These are phyloP conservation scores for Fusarium siculi DNA, from an alignment of 2,329 filamentous ascomycete species.

Conservation along the genomic window DNA sequence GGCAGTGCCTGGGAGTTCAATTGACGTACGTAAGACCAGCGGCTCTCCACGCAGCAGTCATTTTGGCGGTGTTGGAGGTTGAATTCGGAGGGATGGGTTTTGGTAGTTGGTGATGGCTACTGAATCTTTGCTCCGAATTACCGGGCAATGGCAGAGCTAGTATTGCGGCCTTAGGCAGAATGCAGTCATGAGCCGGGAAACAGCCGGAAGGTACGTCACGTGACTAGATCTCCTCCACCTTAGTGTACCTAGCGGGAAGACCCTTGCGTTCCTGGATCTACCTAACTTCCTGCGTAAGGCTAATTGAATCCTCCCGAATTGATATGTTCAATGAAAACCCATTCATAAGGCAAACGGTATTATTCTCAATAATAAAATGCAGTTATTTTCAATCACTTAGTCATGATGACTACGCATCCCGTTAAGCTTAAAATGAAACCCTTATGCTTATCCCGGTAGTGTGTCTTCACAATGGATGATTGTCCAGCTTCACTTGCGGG, in stretches of 20 bases:
- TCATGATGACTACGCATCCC: slow-evolving; percentile 6
- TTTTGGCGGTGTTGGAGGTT: slow-evolving; percentile 68
- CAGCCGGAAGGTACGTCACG: slow-evolving; percentile 20
- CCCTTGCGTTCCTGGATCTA: slow-evolving; percentile 5
- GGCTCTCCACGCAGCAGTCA: slow-evolving; percentile 98
- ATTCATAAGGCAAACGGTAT: background rate
- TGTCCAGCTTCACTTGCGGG: slow-evolving; percentile 15
- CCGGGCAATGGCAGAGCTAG: slow-evolving; percentile 41
- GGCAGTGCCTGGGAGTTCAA: slow-evolving; percentile 37
- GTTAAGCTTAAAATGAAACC: slow-evolving; percentile 12
- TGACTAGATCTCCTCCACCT: background rate
- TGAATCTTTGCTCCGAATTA: slow-evolving; percentile 52
- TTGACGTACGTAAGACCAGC: slow-evolving; percentile 90
- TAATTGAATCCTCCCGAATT: background rate
- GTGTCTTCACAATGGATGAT: background rate
- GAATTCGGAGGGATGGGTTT: slow-evolving; percentile 43
- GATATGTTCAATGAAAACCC: background rate
- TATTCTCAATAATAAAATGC: background rate
- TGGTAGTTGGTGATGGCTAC: slow-evolving; percentile 50
- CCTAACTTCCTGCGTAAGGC: background rate
- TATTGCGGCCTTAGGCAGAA: slow-evolving; percentile 48
- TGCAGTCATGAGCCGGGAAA: slow-evolving; percentile 17
- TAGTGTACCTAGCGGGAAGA: background rate
- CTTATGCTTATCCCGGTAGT: slow-evolving; percentile 7
- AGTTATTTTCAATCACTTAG: background rate